Evolutionary conservation across 1,139 yeast species (phyloP), one percentile per base, ranked within the genome.

Genomic region (Blastobotrys serpentis): DNA sequence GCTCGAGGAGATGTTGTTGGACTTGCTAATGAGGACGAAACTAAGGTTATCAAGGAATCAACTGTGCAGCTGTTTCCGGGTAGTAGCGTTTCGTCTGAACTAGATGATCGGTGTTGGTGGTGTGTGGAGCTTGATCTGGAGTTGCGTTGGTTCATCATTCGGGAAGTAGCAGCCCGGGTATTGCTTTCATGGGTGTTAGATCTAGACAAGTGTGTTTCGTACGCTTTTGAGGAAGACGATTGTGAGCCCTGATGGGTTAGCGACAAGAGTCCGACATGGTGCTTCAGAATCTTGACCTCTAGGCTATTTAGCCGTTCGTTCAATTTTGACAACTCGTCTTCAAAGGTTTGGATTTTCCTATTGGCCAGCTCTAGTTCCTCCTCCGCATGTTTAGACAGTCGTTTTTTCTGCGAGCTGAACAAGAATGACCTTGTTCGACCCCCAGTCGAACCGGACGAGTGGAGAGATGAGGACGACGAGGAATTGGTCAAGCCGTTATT

Each of bases 231-330:
- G 17, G 57, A 46, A 7, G 51, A 33, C 4, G 63, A 57, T n/a
- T 52, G 53, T 1, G 62, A 56, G 14, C 59, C 57, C 22, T 53
- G 58, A 43, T 54, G 66, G 3, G 66, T 55, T 46, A 59, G 49
- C 2, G 68, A 63, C 49, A 68, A 54, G 6, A 67, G 60, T 1
- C 66, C 70, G 1, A 66, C 58, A 44, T 62, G 64, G 51, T 68
- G 72, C 45, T 61, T 58, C 16, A 61, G 42, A 4, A 67, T 49
- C 23, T 50, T 54, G 25, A 48, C 42, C 37, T 63, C 65, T 10
- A 62, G 53, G 4, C 45, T 56, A 10, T 49, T 47, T 16, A 55
- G 51, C 13, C 63, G 53, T 13, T 54, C 51, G 22, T 46, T 43
- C 18, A 65, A 48, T 11, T 54, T 56, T n/a, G 50, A 46, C 14